phyloP scores from a whole-genome alignment of 169 alveolate genomes.

The Theileria luwenshuni region DNA sequence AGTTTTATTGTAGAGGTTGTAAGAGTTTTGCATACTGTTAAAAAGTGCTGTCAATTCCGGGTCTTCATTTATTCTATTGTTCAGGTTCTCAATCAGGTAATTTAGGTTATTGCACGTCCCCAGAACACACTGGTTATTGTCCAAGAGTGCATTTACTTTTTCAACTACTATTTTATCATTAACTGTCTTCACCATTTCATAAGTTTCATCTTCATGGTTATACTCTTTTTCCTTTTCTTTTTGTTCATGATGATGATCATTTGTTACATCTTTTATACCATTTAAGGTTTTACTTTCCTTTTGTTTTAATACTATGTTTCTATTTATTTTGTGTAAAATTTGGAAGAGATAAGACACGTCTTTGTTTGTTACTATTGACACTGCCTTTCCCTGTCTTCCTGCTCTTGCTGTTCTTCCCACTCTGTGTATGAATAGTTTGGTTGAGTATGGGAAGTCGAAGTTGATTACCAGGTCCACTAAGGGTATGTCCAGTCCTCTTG shows the following conservation, averaged over 20 bases:
- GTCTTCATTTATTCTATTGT: constrained; percentile 18
- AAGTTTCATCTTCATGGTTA: not conserved
- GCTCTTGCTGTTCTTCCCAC: constrained; percentile 99
- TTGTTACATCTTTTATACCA: not conserved
- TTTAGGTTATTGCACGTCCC: constrained; percentile 52
- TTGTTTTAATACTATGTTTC: not conserved
- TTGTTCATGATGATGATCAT: no score
- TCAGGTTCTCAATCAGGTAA: constrained; percentile 35
- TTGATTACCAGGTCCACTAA: constrained; percentile 95
- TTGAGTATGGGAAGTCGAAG: constrained; percentile 94
- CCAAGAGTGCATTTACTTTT: not conserved
- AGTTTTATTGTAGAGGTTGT: constrained; percentile 66
- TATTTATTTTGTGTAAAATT: constrained; percentile 23
- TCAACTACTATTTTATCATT: constrained; percentile 6
- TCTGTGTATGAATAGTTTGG: constrained; percentile 96
- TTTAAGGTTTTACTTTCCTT: constrained; percentile 7
- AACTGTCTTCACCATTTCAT: not conserved
- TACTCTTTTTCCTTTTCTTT: not conserved
- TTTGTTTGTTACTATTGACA: constrained; percentile 56
- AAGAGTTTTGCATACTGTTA: constrained; percentile 60
- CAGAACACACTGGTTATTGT: constrained; percentile 43
- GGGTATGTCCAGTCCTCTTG: constrained; percentile 98
- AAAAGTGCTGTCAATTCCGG: constrained; percentile 36
- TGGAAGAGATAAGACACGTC: constrained; percentile 58
- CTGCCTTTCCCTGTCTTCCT: constrained; percentile 80